Conservation (phyloP, 768 basidiomycete genomes). For the Termitomyces sp. region DNA sequence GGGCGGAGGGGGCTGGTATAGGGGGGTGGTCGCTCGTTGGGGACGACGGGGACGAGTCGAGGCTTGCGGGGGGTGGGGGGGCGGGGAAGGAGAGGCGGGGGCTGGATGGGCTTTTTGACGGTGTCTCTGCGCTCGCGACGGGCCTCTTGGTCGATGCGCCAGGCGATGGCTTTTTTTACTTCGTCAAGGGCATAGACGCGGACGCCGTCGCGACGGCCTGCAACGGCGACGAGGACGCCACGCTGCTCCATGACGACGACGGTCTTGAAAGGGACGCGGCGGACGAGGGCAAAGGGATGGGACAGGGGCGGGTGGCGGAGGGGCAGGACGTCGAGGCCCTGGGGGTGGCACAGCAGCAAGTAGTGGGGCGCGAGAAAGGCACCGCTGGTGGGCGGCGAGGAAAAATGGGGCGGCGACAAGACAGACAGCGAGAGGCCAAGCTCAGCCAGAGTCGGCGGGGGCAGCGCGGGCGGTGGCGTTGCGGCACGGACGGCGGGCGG, state of each 20-base stretch:
- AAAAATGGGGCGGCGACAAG: constrained; percentile 73
- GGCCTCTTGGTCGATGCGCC: constrained; percentile 79
- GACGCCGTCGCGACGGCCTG: constrained; percentile 80
- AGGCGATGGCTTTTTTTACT: constrained; percentile 80
- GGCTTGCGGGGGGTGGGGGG: constrained; percentile 34
- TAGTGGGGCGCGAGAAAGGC: constrained; percentile 80
- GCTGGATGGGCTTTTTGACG: constrained; percentile 37
- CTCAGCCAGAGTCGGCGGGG: constrained; percentile 71
- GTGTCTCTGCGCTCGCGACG: constrained; percentile 68
- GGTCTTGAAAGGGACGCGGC: constrained; percentile 76
- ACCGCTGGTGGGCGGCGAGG: constrained; percentile 68
- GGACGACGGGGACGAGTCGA: constrained; percentile 26
- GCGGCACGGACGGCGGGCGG: constrained; percentile 43
- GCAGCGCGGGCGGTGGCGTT: constrained; percentile 79
- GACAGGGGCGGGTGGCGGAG: constrained; percentile 68
- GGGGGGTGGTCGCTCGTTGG: constrained; percentile 61
- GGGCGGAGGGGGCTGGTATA: constrained; percentile 33
- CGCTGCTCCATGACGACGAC: constrained; percentile 93
- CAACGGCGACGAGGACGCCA: constrained; percentile 86
- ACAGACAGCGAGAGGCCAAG: constrained; percentile 69
- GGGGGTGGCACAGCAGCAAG: constrained; percentile 77
- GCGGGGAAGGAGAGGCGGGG: constrained; percentile 32
- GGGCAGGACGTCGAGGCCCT: constrained; percentile 84
- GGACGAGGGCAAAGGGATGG: constrained; percentile 77
- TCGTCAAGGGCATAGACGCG: constrained; percentile 87